Base-by-base conservation (phyloP, 306 rosid genomes). In the Casuarina cunninghamiana region DNA sequence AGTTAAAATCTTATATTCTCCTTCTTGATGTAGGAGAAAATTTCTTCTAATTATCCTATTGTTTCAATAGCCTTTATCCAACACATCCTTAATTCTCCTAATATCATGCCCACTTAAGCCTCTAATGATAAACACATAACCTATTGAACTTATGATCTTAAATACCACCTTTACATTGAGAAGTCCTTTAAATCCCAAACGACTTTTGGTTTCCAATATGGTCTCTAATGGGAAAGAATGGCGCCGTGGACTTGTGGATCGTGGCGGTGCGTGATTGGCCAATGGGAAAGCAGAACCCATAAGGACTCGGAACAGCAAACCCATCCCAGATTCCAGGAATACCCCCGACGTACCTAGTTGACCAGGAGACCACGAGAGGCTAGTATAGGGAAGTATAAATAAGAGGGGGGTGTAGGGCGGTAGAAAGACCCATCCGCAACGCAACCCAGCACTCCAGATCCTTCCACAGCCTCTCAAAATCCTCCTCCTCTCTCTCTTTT, bases 371-470 rank as follows among this genome's bases (percentile, higher is more conserved):
- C 5, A 7, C 15, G 11, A 11, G 53, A 72, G 81, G 82, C n/a
- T 39, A 77, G 15, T 48, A n/a, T 49, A 38, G 84, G 79, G 62
- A 68, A 19, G 32, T 73, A 80, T 10, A 77, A 67, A 72, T 44
- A 10, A 7, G 3, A 26, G 45, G 39, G n/a, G 1, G 2, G 54
- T 26, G 32, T 69, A 69, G 76, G 57, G 13, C 55, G 16, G 5
- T 51, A 44, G 44, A 42, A 54, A 74, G 75, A 55, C 3, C 35
- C 10, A 39, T 69, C 5, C 51, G 4, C 73, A 35, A 50, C 53
- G 13, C 50, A 55, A 43, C 10, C 3, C n/a, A 3, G 6, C 54
- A 5, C 71, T 5, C 66, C 79, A 66, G 68, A 81, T 51, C 77
- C 13, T 57, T 76, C 58, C 68, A 49, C 39, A 19, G 72, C 17